Percentiles rank a stretch among this genome's conserved stretches.
phyloP scores from a whole-genome alignment of 2,329 filamentous ascomycete species.

The Stenocarpella maydis region DNA sequence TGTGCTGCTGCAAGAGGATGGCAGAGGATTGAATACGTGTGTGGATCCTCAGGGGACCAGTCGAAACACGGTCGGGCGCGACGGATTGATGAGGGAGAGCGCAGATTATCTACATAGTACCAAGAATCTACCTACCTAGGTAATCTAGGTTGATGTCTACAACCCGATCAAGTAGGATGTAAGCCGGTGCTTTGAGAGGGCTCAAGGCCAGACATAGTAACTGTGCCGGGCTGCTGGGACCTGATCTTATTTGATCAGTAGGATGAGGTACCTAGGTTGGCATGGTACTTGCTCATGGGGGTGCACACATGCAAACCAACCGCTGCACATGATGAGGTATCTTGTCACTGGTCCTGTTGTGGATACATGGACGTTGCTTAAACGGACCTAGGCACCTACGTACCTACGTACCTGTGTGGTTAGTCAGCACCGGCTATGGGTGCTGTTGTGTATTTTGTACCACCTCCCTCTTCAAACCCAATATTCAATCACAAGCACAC shows the following conservation, averaged over 20 bases:
- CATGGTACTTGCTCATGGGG: too few relatives aligned
- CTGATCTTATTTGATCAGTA: slow-evolving; percentile 20
- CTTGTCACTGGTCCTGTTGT: too few relatives aligned
- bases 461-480: slow-evolving; percentile 6
- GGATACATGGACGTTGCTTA: too few relatives aligned
- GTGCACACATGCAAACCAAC: too few relatives aligned
- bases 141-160: too few relatives aligned
- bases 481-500: slow-evolving; percentile 3
- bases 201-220: neutral
- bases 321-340: too few relatives aligned
- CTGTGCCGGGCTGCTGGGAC: slow-evolving; percentile 12
- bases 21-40: slow-evolving; percentile 15
- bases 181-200: neutral
- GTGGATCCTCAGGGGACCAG: slow-evolving; percentile 12
- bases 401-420: too few relatives aligned
- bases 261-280: neutral
- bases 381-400: too few relatives aligned
- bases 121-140: neutral
- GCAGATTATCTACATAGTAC: neutral
- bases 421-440: too few relatives aligned
- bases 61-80: neutral
- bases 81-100: neutral
- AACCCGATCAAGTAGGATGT: too few relatives aligned
- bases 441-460: too few relatives aligned
- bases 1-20: neutral